Percentiles rank a stretch among this genome's conserved stretches.
These are phyloP conservation scores for Aspergillus egyptiacus DNA, from an alignment of 495 filamentous ascomycete species.

Conservation along the genomic window DNA sequence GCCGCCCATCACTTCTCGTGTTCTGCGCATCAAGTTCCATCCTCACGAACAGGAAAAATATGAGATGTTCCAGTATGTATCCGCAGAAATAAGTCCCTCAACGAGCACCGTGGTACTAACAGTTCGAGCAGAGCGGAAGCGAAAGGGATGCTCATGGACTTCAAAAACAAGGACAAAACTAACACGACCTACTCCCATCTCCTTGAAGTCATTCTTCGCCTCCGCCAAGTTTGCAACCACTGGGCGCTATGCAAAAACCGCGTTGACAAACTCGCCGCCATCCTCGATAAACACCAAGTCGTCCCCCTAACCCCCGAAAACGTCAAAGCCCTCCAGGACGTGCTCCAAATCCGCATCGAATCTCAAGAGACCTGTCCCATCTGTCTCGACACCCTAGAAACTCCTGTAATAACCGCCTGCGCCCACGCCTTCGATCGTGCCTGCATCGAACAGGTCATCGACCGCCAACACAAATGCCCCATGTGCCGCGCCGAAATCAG, in stretches of 20 bases:
- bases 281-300: slow-evolving; percentile 59
- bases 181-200: slow-evolving; percentile 57
- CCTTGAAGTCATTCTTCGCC: slow-evolving; percentile 74
- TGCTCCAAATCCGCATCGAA: slow-evolving; percentile 74
- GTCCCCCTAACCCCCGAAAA: slow-evolving; percentile 73
- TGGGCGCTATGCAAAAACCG: slow-evolving; percentile 75
- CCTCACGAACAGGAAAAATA: slow-evolving; percentile 76
- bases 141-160: slow-evolving; percentile 60
- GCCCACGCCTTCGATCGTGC: slow-evolving; percentile 72
- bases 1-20: slow-evolving; percentile 70
- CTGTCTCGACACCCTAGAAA: slow-evolving; percentile 67
- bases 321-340: slow-evolving; percentile 61
- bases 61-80: slow-evolving; percentile 58
- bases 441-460: slow-evolving; percentile 76
- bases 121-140: slow-evolving; percentile 55
- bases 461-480: slow-evolving; percentile 76
- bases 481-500: slow-evolving; percentile 74
- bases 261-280: slow-evolving; percentile 59
- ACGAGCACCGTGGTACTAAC: slow-evolving; percentile 15
- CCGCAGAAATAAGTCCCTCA: background rate
- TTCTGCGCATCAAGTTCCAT: slow-evolving; percentile 73
- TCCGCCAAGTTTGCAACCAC: slow-evolving; percentile 85
- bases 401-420: slow-evolving; percentile 82
- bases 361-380: slow-evolving; percentile 79
- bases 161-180: slow-evolving; percentile 44